These are phyloP conservation scores for Tillandsia leiboldiana DNA, from an alignment of 176 grass and related monocot species.

Conservation along the genomic window DNA sequence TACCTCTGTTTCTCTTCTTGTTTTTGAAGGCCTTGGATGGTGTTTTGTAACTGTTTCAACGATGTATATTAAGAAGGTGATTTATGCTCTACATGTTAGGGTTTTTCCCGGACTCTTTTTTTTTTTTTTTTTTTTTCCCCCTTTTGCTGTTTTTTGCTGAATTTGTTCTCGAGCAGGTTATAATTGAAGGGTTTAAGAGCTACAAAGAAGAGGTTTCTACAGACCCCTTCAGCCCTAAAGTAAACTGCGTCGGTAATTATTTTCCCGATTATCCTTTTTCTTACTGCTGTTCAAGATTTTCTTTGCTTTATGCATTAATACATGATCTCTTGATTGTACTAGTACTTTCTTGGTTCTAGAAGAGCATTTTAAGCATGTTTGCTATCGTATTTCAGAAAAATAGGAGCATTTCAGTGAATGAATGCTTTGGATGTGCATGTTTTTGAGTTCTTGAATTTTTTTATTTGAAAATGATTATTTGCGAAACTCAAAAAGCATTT, in stretches of 20 bases:
- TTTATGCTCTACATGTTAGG: not conserved
- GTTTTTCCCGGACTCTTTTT: not conserved
- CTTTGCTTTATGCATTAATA: not conserved
- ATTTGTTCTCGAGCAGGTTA: constrained; percentile 36
- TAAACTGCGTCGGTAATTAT: constrained; percentile 89
- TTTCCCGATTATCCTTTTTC: not conserved
- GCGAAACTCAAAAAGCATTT: too few species aligned
- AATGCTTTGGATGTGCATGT: not conserved
- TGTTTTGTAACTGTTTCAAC: constrained; percentile 7
- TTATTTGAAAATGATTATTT: too few species aligned
- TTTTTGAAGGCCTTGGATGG: not conserved
- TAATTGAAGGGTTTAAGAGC: constrained; percentile 98
- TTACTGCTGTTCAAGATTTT: not conserved
- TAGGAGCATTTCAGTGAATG: not conserved
- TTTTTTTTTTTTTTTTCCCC: too few species aligned
- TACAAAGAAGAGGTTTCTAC: constrained; percentile 92
- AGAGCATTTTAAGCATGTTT: not conserved
- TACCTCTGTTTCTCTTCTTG: not conserved
- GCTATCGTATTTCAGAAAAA: not conserved
- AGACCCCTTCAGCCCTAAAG: constrained; percentile 91
- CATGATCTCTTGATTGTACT: not conserved
- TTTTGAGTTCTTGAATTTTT: not conserved
- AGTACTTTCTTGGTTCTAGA: not conserved
- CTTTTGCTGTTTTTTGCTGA: not conserved
- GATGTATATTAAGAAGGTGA: constrained; percentile 96